Base-by-base conservation (phyloP, 2,329 filamentous ascomycete species). In the Verticillium nonalfalfae region DNA sequence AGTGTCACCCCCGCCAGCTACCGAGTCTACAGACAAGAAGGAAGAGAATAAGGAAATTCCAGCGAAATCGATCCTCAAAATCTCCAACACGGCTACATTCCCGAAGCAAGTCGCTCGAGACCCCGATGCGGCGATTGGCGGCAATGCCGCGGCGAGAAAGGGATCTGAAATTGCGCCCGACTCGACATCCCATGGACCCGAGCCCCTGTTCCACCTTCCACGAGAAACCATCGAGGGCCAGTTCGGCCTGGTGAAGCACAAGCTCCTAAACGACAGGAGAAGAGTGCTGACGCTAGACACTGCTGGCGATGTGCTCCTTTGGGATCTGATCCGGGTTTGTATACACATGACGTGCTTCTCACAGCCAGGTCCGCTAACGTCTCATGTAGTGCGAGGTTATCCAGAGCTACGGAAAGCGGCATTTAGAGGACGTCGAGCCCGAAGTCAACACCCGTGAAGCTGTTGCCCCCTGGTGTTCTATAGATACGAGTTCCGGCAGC, bases 401-500 rank as follows among this genome's bases (percentile, higher is more conserved):
- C 60, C 85, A 91, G 73, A 92, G 90, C n/a, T 99, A 95, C 74
- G 95, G 95, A 54, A 97, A 97, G 77, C 86, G 90, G 55, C 91
- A 98, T 74, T 82, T 99, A 3, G 94, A 98, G 70, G 94, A 98
- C 72, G 92, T 99, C 9, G 89, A 93, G 62, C 87, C 88, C 0
- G 84, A 93, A 69, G 85, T 97, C 60, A 97, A 97, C 71, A 97
- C 92, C 0, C 83, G 85, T 14, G 93, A 97, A 72, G 93, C 89
- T 36, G 91, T 98, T 45, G 90, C 94, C 4, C 94, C 96, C 60
- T 99, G 95, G 95, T 99, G 95, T 72, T 91, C 91, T 1, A 90
- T 98, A 59, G 93, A 99, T 70, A 93, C 94, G 21, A 89, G 94
- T 68, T 98, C 94, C 4, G 95, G 95, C 39, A 92, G 91, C 64